Conservation (phyloP, 73 alveolate genomes). For the Paraurostyla sp. region DNA sequence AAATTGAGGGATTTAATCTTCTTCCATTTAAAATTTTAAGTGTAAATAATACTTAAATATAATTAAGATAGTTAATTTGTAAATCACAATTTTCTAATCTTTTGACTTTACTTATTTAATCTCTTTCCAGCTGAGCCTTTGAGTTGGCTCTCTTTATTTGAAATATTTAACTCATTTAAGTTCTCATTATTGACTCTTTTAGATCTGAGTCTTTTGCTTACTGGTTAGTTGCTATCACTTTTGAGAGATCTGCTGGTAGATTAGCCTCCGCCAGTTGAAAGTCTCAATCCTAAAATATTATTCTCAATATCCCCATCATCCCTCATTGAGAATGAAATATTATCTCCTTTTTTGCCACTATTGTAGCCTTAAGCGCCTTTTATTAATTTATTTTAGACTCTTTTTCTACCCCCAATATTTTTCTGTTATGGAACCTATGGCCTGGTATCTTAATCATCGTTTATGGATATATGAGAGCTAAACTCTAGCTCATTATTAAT, state of each 20-base stretch:
- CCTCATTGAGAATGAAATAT: neutral
- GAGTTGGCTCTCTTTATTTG: neutral
- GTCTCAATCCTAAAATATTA: too few relatives aligned
- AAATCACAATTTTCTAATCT: neutral
- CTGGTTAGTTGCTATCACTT: neutral
- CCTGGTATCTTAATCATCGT: neutral
- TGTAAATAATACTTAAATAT: too few relatives aligned
- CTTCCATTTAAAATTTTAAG: too few relatives aligned
- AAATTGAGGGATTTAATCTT: too few relatives aligned
- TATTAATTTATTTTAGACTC: neutral
- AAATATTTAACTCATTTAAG: neutral
- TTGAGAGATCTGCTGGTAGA: conserved; percentile 14
- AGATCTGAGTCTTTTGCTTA: neutral
- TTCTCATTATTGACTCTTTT: neutral
- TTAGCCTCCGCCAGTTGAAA: too few relatives aligned
- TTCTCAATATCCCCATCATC: neutral
- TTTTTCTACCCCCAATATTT: neutral
- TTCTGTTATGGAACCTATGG: neutral
- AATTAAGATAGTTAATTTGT: neutral
- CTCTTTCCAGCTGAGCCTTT: neutral
- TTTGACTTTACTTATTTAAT: neutral
- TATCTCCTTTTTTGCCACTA: neutral
- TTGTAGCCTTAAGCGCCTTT: neutral
- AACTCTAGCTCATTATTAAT: neutral
- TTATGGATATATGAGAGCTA: neutral